phyloP scores from a whole-genome alignment of 176 grass and related monocot genomes.

The Oryza glaberrima region DNA sequence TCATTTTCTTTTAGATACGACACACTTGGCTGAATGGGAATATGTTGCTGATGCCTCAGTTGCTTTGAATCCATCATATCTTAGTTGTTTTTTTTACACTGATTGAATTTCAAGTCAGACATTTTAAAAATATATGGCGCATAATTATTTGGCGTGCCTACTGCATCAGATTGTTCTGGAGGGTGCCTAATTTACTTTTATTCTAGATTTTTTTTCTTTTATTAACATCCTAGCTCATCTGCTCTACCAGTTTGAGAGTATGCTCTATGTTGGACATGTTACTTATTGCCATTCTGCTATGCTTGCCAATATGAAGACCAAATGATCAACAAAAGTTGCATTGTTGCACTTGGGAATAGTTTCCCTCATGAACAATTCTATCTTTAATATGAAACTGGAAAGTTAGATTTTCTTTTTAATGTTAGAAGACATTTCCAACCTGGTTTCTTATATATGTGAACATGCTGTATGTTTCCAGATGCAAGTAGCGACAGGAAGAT shows the following conservation, averaged over 20 bases:
- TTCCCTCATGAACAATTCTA: conserved; percentile 20
- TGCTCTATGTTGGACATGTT: not conserved
- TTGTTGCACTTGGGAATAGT: not conserved
- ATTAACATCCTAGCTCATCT: not conserved
- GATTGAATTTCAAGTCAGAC: not conserved
- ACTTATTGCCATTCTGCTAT: not conserved
- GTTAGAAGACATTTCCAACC: conserved; percentile 31
- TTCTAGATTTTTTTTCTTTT: not conserved
- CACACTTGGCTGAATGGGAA: not conserved
- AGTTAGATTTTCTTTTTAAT: conserved; percentile 12
- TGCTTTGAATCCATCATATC: not conserved
- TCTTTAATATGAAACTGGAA: conserved; percentile 34
- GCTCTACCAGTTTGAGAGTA: conserved; percentile 10
- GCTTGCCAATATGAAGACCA: conserved; percentile 14
- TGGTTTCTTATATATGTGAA: conserved; percentile 50
- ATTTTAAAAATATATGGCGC: not conserved
- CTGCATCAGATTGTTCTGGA: not conserved
- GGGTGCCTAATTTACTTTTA: not conserved
- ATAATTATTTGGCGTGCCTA: not conserved
- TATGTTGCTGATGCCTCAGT: not conserved
- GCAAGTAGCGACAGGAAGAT: conserved; percentile 96
- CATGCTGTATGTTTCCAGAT: conserved; percentile 76
- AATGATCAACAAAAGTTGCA: conserved; percentile 8
- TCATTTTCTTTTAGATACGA: not conserved
- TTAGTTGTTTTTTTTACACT: not conserved